A percentile compares a stretch with the other conserved stretches of the same genome.
Evolutionary conservation across 148 eudicot genomes (phyloP).

Genomic region (Rhododendron simsii): DNA sequence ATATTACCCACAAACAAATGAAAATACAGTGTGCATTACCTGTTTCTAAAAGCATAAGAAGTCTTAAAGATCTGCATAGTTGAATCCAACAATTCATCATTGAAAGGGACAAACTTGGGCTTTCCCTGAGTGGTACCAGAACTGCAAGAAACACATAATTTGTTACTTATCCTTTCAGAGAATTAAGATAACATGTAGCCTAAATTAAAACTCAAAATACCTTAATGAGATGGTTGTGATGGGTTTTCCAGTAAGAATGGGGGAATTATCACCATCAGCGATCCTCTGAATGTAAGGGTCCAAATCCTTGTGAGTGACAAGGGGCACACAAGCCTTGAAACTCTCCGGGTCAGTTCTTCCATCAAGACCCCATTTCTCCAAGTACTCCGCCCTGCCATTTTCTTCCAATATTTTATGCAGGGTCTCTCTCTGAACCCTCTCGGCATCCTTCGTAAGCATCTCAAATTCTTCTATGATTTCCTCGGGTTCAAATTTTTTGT

Average conservation of each 20-base stretch:
- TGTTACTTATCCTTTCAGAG: not conserved
- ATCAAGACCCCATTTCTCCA: constrained; percentile 40
- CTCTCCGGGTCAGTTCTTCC: constrained; percentile 60
- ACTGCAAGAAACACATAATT: constrained; percentile 33
- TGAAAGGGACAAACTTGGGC: constrained; percentile 86
- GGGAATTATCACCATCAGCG: constrained; percentile 54
- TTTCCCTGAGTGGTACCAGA: constrained; percentile 95
- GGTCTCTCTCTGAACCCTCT: constrained; percentile 41
- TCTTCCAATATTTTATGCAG: constrained; percentile 37
- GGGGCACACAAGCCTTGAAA: constrained; percentile 66
- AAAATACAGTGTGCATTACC: constrained; percentile 29
- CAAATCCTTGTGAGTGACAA: constrained; percentile 64
- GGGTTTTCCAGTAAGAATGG: constrained; percentile 71
- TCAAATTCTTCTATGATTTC: constrained; percentile 42
- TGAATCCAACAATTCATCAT: constrained; percentile 56
- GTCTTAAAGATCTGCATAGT: constrained; percentile 87
- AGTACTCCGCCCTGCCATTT: constrained; percentile 42
- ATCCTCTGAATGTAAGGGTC: constrained; percentile 69
- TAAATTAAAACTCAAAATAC: constrained; percentile 21
- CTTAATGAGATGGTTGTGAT: constrained; percentile 69
- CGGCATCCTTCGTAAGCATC: constrained; percentile 35
- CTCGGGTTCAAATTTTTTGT: constrained; percentile 23
- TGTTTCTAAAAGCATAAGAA: constrained; percentile 81
- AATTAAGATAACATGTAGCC: not conserved
- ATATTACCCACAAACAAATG: not conserved